Evolutionary conservation across 2,329 filamentous ascomycete genomes (phyloP).

Genomic region (Scedosporium dehoogii): DNA sequence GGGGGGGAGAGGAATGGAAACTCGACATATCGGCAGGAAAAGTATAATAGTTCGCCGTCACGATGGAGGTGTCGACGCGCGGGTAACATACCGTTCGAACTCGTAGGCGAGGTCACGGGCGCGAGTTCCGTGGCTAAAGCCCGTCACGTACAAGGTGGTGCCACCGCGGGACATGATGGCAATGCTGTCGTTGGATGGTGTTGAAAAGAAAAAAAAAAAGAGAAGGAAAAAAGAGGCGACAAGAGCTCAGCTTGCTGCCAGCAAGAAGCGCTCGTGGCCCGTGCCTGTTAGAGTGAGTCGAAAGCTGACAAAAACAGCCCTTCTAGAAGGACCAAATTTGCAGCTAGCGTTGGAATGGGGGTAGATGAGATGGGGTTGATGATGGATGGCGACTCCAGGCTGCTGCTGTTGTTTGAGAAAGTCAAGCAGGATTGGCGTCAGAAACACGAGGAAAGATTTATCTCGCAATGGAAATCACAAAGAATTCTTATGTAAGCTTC

Average conservation of each 20-base stretch:
- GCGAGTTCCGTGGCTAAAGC: conserved; percentile 97
- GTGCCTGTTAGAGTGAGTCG: not conserved
- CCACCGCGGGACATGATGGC: conserved; percentile 77
- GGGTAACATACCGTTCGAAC: conserved; percentile 97
- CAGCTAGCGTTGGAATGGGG: not conserved
- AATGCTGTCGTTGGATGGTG: not conserved
- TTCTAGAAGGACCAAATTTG: not conserved
- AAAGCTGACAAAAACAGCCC: not conserved
- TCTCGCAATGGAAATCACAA: not conserved
- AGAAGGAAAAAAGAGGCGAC: not conserved
- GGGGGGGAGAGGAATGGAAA: conserved; percentile 20
- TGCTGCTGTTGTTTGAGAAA: not conserved
- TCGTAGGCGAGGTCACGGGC: conserved; percentile 99
- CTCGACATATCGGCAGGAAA: conserved; percentile 23
- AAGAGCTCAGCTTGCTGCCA: not conserved
- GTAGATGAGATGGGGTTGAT: not conserved
- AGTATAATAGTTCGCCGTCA: conserved; percentile 21
- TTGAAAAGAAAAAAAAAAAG: not conserved
- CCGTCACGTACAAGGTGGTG: conserved; percentile 95
- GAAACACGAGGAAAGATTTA: conserved; percentile 1
- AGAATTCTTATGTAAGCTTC: not conserved
- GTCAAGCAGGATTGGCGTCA: not conserved
- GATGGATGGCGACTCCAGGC: not conserved
- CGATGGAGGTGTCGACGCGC: conserved; percentile 39
- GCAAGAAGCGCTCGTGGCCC: not conserved